phyloP scores from a whole-genome alignment of 805 yeast species.

The Lipomyces yamadae region DNA sequence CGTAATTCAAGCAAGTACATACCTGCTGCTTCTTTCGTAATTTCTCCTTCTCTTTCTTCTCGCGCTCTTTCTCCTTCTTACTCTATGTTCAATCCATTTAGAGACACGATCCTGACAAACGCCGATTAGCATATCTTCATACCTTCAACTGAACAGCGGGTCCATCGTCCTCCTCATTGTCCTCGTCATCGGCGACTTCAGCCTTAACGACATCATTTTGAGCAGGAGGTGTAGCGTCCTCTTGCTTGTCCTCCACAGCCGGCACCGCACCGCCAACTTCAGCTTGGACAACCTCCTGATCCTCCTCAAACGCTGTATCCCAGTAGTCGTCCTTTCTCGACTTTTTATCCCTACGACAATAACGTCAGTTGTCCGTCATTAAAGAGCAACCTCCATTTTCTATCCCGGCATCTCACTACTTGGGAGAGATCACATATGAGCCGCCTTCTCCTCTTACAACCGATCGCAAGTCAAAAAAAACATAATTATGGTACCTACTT shows the following conservation, averaged over 20 bases:
- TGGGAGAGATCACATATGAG: not conserved
- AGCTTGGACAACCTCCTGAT: slow-evolving; percentile 28
- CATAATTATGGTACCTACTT: slow-evolving; percentile 7
- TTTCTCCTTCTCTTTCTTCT: slow-evolving; percentile 70
- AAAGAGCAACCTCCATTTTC: not conserved
- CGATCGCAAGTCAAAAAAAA: not conserved
- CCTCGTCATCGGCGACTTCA: slow-evolving; percentile 46
- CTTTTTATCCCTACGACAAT: slow-evolving; percentile 37
- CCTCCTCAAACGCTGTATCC: slow-evolving; percentile 40
- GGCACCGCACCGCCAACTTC: slow-evolving; percentile 17
- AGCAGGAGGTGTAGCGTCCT: not conserved
- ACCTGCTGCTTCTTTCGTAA: slow-evolving; percentile 85
- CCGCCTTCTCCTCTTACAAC: not conserved
- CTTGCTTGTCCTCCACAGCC: slow-evolving; percentile 1
- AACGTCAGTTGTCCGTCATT: slow-evolving; percentile 2
- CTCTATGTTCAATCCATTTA: slow-evolving; percentile 55
- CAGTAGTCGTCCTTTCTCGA: slow-evolving; percentile 40
- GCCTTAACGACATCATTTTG: not conserved
- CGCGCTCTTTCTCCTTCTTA: slow-evolving; percentile 95
- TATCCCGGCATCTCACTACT: not conserved
- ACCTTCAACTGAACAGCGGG: slow-evolving; percentile 56
- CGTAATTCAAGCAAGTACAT: not conserved
- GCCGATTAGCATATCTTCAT: slow-evolving; percentile 24
- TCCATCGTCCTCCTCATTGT: slow-evolving; percentile 61
- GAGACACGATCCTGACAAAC: slow-evolving; percentile 31